phyloP scores from a whole-genome alignment of 192 early-diverging fungal species.

The Coemansia brasiliensis region DNA sequence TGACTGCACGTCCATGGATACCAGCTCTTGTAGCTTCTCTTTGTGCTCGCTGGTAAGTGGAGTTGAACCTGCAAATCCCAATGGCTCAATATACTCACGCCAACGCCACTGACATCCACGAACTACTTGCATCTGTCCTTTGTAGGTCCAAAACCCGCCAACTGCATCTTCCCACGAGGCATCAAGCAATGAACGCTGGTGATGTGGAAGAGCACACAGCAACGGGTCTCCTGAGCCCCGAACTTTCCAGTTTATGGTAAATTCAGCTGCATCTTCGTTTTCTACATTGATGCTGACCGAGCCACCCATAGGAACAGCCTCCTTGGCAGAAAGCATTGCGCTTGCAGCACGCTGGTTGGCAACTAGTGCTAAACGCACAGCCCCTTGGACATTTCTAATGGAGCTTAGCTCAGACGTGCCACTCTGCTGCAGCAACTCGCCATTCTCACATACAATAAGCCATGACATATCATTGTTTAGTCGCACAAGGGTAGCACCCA shows the following conservation, averaged over 20 bases:
- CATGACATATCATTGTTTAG: slow-evolving; percentile 47
- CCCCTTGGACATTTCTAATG: slow-evolving; percentile 12
- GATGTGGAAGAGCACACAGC: slow-evolving; percentile 48
- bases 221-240: slow-evolving; percentile 14
- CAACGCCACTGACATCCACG: slow-evolving; percentile 41
- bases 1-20: slow-evolving; percentile 23
- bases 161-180: slow-evolving; percentile 10
- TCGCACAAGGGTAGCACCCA: slow-evolving; percentile 26
- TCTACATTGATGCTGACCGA: slow-evolving; percentile 12
- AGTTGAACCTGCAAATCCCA: slow-evolving; percentile 39
- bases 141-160: slow-evolving; percentile 42
- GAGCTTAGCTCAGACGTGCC: slow-evolving; percentile 18
- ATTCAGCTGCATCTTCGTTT: slow-evolving; percentile 9
- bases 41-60: slow-evolving; percentile 12
- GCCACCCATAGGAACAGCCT: slow-evolving; percentile 36
- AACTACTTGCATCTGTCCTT: slow-evolving; percentile 43
- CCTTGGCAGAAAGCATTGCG: slow-evolving; percentile 23
- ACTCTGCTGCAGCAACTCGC: slow-evolving; percentile 10
- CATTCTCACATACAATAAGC: slow-evolving; percentile 30
- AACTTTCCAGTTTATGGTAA: slow-evolving; percentile 18
- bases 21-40: slow-evolving; percentile 24
- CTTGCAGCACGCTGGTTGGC: not conserved
- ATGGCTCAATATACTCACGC: slow-evolving; percentile 30
- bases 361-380: slow-evolving; percentile 44
- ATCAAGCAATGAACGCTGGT: slow-evolving; percentile 21